Evolutionary conservation across 768 basidiomycete species (phyloP), one percentile per base, ranked within the genome.

Genomic region (Tulasnella sp.): DNA sequence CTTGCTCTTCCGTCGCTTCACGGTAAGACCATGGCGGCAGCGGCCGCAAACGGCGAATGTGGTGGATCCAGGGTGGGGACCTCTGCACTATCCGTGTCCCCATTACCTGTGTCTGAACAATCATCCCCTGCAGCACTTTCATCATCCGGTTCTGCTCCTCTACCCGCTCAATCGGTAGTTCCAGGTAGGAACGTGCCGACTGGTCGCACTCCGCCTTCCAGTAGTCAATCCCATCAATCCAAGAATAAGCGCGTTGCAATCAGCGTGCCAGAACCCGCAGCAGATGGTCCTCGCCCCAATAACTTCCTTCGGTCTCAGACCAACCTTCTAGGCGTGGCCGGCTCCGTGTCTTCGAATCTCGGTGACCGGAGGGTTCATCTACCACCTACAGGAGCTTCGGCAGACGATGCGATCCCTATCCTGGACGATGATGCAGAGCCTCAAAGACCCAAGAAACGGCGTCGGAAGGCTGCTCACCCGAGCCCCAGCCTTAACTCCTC

Each of bases 31-130:
- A 52, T 52, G 31, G 42, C 40, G 42, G 42, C 40, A 31, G 31
- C n/a, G 37, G 36, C 38, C 42, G 49, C 38, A 37, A 34, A 58
- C 29, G 54, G 54, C 58, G 52, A 74, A 19, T n/a, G 54, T 40
- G 73, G 39, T 54, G 42, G 36, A 74, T 9, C 14, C 54, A 74
- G 42, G 73, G 73, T 74, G 73, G 73, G 73, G 73, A 74, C 73
- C 73, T 74, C 52, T 74, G 73, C 73, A 74, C 73, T 74, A 74
- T 74, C 73, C 42, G 73, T 58, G 73, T 74, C 73, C 73, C 73
- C 73, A 54, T 74, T 74, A 37, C 73, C 73, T 52, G 73, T 74
- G 38, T 52, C 73, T 74, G 73, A 74, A 74, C 73, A 58, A 58
- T 49, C 73, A 74, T 31, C 52, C 15, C 58, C 31, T 74, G 36